Conservation (phyloP, 768 basidiomycete species). For the Suillus subaureus region DNA sequence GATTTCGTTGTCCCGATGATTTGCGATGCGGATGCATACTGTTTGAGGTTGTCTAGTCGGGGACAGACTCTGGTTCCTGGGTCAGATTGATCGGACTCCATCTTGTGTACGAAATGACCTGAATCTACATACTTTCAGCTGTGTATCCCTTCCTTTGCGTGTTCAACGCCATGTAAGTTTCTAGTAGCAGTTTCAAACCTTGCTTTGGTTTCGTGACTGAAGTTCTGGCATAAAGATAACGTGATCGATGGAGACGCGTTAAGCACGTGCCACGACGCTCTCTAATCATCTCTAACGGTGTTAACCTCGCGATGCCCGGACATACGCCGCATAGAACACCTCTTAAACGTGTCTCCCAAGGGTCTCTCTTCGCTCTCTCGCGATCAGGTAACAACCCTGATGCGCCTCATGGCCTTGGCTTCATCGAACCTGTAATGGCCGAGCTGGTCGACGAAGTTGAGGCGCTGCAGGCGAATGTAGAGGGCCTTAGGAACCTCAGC, state of each 20-base stretch:
- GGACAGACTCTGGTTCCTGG: background rate
- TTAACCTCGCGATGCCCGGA: slow-evolving; percentile 15
- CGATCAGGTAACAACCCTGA: slow-evolving; percentile 67
- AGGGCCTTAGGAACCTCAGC: slow-evolving; percentile 70
- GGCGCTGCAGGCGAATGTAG: slow-evolving; percentile 72
- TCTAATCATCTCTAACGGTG: background rate
- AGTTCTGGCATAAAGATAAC: background rate
- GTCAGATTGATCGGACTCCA: background rate
- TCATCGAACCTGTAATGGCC: slow-evolving; percentile 79
- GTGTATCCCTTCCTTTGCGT: background rate
- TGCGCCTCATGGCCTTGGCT: slow-evolving; percentile 83
- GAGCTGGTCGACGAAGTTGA: slow-evolving; percentile 92
- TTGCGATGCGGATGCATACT: background rate
- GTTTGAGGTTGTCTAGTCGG: background rate
- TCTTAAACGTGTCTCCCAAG: slow-evolving; percentile 86
- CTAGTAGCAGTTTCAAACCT: no score
- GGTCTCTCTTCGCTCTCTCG: slow-evolving; percentile 85
- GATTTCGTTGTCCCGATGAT: background rate
- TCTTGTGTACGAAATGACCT: background rate
- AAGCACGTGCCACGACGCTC: slow-evolving; percentile 6
- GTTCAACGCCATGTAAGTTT: background rate
- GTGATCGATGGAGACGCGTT: background rate
- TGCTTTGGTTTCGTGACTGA: background rate
- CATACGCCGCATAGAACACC: slow-evolving; percentile 75
- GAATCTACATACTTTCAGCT: background rate